A percentile compares a stretch with the other conserved stretches of the same genome.
These are phyloP conservation scores for Carpinus fangiana DNA, from an alignment of 306 rosid species.

Conservation along the genomic window DNA sequence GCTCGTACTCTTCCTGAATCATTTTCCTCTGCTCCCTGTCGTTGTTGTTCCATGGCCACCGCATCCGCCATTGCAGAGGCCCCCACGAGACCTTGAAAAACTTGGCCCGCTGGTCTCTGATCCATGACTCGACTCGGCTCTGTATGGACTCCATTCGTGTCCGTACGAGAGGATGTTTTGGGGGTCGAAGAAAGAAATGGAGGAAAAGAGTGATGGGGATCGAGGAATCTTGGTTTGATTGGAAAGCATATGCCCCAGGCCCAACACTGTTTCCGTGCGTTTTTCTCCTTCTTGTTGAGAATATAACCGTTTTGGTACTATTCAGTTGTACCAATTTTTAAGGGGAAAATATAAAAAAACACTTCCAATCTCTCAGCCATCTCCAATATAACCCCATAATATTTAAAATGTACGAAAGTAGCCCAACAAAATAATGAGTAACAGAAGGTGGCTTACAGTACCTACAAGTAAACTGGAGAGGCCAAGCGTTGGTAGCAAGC, in stretches of 20 bases:
- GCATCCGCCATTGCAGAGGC: conserved; percentile 83
- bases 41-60: conserved; percentile 71
- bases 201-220: not conserved
- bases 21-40: conserved; percentile 63
- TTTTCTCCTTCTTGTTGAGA: no score
- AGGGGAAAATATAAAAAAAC: no score
- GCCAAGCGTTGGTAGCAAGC: no score
- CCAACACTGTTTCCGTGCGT: no score
- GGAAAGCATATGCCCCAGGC: not conserved
- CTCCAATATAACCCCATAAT: no score
- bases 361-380: no score
- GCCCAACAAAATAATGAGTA: no score
- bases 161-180: not conserved
- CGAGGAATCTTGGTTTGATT: not conserved
- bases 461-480: no score
- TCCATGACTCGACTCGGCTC: conserved; percentile 88
- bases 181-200: not conserved
- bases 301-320: no score
- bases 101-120: conserved; percentile 70
- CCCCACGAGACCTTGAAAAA: conserved; percentile 82
- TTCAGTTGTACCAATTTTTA: no score
- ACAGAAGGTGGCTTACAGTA: no score
- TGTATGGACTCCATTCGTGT: conserved; percentile 70
- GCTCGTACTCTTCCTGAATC: conserved; percentile 76
- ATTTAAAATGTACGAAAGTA: no score